Evolutionary conservation across 805 yeast species (phyloP).

Genomic region (Metschnikowia sp.): DNA sequence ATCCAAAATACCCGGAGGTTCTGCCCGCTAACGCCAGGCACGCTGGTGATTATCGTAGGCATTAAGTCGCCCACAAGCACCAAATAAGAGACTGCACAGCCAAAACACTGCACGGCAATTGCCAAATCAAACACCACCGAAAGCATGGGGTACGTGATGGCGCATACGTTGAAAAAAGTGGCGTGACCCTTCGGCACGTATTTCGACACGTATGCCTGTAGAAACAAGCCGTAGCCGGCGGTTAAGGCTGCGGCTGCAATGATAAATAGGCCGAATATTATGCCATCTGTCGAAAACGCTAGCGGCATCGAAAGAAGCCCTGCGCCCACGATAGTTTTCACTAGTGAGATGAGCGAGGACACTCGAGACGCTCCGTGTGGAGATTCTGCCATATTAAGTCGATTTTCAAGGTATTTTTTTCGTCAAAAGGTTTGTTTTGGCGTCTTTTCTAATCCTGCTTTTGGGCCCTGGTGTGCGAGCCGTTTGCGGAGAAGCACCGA

Average conservation of each 20-base stretch:
- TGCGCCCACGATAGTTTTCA: slow-evolving; percentile 78
- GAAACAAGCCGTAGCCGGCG: slow-evolving; percentile 63
- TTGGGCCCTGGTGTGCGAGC: too few species aligned
- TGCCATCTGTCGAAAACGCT: slow-evolving; percentile 67
- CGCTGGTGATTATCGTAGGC: slow-evolving; percentile 49
- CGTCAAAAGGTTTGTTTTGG: too few species aligned
- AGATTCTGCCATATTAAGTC: not conserved
- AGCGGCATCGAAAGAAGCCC: slow-evolving; percentile 77
- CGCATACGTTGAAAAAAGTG: slow-evolving; percentile 67
- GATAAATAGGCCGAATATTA: slow-evolving; percentile 52
- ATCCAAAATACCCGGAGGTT: slow-evolving; percentile 58
- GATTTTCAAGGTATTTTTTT: not conserved
- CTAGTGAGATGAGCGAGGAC: slow-evolving; percentile 62
- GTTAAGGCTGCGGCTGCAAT: slow-evolving; percentile 60
- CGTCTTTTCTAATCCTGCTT: too few species aligned
- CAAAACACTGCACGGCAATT: slow-evolving; percentile 74
- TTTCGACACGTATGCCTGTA: slow-evolving; percentile 58
- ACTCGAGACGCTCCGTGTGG: slow-evolving; percentile 42
- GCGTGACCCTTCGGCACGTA: slow-evolving; percentile 58
- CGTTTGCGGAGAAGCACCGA: too few species aligned
- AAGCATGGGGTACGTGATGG: slow-evolving; percentile 62
- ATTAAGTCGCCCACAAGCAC: slow-evolving; percentile 73
- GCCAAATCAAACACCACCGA: slow-evolving; percentile 69
- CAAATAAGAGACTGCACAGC: slow-evolving; percentile 67
- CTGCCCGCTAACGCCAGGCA: slow-evolving; percentile 20